Conservation (phyloP, 2,329 filamentous ascomycete species). For the Pseudogymnoascus sp. region DNA sequence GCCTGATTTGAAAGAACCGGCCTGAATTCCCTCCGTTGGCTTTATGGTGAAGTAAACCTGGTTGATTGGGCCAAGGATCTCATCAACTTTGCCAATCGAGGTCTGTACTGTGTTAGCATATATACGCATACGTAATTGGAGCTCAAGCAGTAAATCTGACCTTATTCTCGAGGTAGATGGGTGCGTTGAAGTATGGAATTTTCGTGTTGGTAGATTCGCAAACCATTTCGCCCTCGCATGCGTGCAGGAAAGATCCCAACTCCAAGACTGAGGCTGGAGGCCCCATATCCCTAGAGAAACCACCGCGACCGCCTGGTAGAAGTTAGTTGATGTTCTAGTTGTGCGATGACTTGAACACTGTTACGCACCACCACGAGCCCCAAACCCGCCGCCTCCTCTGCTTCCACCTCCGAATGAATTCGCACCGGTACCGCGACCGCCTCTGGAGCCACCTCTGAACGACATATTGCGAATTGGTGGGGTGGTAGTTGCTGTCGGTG, state of each 20-base stretch:
- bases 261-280: conserved; percentile 62
- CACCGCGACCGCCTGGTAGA: conserved; percentile 47
- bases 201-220: conserved; percentile 93
- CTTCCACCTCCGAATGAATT: conserved; percentile 45
- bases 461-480: conserved; percentile 35
- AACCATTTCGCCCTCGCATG: conserved; percentile 95
- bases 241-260: conserved; percentile 90
- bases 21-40: conserved; percentile 91
- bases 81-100: conserved; percentile 91
- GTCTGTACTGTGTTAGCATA: conserved; percentile 43
- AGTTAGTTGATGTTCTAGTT: conserved; percentile 9
- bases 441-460: conserved; percentile 51
- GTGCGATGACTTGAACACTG: conserved; percentile 27
- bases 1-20: conserved; percentile 86
- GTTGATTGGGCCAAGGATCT: conserved; percentile 95
- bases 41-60: conserved; percentile 98
- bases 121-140: not conserved
- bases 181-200: conserved; percentile 97
- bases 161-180: conserved; percentile 99
- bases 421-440: conserved; percentile 40
- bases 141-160: conserved; percentile 33
- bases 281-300: conserved; percentile 53
- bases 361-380: conserved; percentile 43
- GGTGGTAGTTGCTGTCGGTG: conserved; percentile 10
- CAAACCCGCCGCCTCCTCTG: conserved; percentile 39